Evolutionary conservation across 1,284 basidiomycete genomes (phyloP).

Genomic region (Grifola frondosa): DNA sequence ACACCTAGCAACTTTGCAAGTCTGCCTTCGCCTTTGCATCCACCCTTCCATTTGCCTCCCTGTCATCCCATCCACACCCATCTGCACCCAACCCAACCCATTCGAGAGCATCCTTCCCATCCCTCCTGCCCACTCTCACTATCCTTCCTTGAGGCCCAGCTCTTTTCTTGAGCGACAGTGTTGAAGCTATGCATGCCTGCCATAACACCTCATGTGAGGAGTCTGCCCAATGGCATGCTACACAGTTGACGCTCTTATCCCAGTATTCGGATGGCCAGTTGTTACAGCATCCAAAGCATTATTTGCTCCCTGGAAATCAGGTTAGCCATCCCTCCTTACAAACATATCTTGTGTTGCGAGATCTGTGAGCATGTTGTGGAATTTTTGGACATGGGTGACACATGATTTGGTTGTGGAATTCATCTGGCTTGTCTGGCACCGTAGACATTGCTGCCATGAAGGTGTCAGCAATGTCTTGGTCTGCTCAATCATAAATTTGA

Average conservation of each 20-base stretch:
- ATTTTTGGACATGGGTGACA: too few relatives aligned
- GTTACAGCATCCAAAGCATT: conserved; percentile 9
- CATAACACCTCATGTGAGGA: neutral
- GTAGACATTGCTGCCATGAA: too few relatives aligned
- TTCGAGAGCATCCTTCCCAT: conserved; percentile 3
- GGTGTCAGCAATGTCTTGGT: too few relatives aligned
- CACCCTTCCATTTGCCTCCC: conserved; percentile 35
- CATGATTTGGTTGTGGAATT: too few relatives aligned
- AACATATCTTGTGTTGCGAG: neutral
- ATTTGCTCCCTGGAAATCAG: conserved; percentile 18
- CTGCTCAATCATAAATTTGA: too few relatives aligned
- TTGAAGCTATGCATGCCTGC: conserved; percentile 2
- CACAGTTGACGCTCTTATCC: conserved; percentile 18
- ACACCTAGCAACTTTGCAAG: conserved; percentile 61
- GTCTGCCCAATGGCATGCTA: conserved; percentile 13
- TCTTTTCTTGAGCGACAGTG: conserved; percentile 5
- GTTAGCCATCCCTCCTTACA: conserved; percentile 6
- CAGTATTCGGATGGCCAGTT: conserved; percentile 12
- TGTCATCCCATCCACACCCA: conserved; percentile 10
- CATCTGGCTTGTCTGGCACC: too few relatives aligned
- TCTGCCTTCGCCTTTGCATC: conserved; percentile 63
- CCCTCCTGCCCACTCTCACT: conserved; percentile 6
- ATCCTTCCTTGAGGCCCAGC: too few relatives aligned
- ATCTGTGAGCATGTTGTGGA: too few relatives aligned
- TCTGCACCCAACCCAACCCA: conserved; percentile 5